Evolutionary conservation across 1,284 basidiomycete genomes (phyloP).

Genomic region (Sanguinoderma infundibulare): DNA sequence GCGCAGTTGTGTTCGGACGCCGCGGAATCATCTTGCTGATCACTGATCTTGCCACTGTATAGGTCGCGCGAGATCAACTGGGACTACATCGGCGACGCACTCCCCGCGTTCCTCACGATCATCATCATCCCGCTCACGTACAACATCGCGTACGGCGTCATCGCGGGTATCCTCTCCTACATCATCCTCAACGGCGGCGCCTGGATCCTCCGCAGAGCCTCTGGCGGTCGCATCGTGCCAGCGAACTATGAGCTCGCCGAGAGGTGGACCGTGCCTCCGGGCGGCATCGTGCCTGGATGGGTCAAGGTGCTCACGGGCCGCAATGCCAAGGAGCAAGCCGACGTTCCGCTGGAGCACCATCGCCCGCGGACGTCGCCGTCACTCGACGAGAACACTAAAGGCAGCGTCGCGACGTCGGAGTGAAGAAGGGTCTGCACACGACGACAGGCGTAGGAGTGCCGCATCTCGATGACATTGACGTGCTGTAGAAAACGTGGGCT

Average conservation of each 20-base stretch:
- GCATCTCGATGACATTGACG: background rate
- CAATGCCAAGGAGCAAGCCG: background rate
- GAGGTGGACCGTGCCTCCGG: constrained; percentile 71
- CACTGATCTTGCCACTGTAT: too few species aligned
- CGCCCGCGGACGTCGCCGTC: constrained; percentile 6
- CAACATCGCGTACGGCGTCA: constrained; percentile 91
- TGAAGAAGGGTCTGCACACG: background rate
- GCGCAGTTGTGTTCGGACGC: too few species aligned
- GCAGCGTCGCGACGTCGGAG: constrained; percentile 8
- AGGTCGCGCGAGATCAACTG: constrained; percentile 87
- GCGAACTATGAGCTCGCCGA: constrained; percentile 68
- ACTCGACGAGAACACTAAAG: constrained; percentile 22
- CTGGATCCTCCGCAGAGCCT: constrained; percentile 56
- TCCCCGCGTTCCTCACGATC: constrained; percentile 83
- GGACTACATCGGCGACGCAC: constrained; percentile 85
- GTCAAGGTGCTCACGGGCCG: constrained; percentile 35
- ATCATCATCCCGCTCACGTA: constrained; percentile 80
- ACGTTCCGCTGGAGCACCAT: constrained; percentile 13
- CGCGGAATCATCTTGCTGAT: too few species aligned
- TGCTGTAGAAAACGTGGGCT: background rate
- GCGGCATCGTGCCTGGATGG: constrained; percentile 74
- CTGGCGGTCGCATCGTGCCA: constrained; percentile 68
- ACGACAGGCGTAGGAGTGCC: background rate
- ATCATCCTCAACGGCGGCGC: constrained; percentile 78
- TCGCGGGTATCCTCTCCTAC: constrained; percentile 78